Percentiles rank a stretch among this genome's conserved stretches.
phyloP scores from a whole-genome alignment of 805 yeast genomes.

The Kazachstania viticola region DNA sequence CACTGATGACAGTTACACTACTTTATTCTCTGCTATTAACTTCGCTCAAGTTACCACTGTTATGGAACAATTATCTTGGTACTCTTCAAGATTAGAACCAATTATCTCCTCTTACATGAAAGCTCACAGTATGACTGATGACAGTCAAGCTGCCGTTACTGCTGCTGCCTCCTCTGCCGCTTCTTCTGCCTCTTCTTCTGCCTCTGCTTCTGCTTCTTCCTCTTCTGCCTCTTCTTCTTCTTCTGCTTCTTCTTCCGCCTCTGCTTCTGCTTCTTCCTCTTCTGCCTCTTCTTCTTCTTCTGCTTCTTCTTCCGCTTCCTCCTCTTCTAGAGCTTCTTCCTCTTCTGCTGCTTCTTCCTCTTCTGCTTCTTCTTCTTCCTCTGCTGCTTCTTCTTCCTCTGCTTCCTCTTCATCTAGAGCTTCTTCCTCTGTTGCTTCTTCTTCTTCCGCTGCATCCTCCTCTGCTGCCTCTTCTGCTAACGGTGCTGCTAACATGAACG shows the following conservation, averaged over 20 bases:
- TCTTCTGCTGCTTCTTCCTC: slow-evolving; percentile 3
- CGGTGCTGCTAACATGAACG: slow-evolving; percentile 3
- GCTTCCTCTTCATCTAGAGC: slow-evolving; percentile 6
- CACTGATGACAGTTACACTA: slow-evolving; percentile 28
- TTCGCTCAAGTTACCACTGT: slow-evolving; percentile 21
- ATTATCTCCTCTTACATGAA: slow-evolving; percentile 10
- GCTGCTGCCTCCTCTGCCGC: slow-evolving; percentile 5
- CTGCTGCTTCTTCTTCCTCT: slow-evolving; percentile 5
- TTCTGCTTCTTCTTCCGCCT: slow-evolving; percentile 2
- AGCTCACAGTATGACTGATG: slow-evolving; percentile 7
- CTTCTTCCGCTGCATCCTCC: background rate
- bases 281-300: slow-evolving; percentile 6
- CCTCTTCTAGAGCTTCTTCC: slow-evolving; percentile 3
- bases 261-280: slow-evolving; percentile 4
- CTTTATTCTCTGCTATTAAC: slow-evolving; percentile 23
- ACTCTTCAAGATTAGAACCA: slow-evolving; percentile 19
- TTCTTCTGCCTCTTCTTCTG: slow-evolving; percentile 5
- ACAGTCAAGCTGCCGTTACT: slow-evolving; percentile 6
- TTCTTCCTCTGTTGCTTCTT: slow-evolving; percentile 3
- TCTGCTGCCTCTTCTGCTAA: slow-evolving; percentile 3
- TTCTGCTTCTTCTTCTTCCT: slow-evolving; percentile 4
- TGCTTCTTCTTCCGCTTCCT: slow-evolving; percentile 4
- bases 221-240: slow-evolving; percentile 4
- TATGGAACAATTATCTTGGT: slow-evolving; percentile 29
- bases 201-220: slow-evolving; percentile 6